phyloP scores from a whole-genome alignment of 176 grass and related monocot species.

The Musa beccarii region DNA sequence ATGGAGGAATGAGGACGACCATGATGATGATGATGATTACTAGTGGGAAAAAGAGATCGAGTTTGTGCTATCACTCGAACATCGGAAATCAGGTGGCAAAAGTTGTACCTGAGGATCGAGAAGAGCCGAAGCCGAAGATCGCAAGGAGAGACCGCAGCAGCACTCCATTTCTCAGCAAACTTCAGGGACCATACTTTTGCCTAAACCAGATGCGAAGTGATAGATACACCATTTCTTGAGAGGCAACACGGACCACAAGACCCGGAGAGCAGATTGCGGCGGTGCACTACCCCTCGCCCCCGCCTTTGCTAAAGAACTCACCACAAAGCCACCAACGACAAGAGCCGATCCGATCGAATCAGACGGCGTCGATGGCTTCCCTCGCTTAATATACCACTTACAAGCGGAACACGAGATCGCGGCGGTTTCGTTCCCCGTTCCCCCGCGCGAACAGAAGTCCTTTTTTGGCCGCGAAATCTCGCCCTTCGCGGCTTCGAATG shows the following conservation, averaged over 20 bases:
- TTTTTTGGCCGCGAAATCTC: no score
- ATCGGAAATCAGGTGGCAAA: neutral
- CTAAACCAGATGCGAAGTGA: neutral
- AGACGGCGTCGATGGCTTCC: neutral
- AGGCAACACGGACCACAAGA: neutral
- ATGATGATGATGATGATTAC: no score
- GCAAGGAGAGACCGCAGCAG: slow-evolving; percentile 16
- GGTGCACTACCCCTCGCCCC: neutral
- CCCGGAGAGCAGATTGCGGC: neutral
- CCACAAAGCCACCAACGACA: neutral
- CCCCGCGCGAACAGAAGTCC: no score
- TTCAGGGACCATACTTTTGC: neutral
- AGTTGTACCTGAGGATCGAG: slow-evolving; percentile 31
- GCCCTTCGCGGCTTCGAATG: no score
- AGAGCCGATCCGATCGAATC: neutral
- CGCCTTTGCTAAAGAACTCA: neutral
- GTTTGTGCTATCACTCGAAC: slow-evolving; percentile 10
- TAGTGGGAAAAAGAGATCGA: no score
- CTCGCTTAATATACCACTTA: neutral
- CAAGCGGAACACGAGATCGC: neutral
- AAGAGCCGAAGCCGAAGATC: slow-evolving; percentile 8
- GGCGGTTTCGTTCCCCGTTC: no score
- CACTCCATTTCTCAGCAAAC: slow-evolving; percentile 8
- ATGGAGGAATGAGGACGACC: no score
- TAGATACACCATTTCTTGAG: neutral